Evolutionary conservation across 768 basidiomycete genomes (phyloP).

Genomic region (Suillus plorans): DNA sequence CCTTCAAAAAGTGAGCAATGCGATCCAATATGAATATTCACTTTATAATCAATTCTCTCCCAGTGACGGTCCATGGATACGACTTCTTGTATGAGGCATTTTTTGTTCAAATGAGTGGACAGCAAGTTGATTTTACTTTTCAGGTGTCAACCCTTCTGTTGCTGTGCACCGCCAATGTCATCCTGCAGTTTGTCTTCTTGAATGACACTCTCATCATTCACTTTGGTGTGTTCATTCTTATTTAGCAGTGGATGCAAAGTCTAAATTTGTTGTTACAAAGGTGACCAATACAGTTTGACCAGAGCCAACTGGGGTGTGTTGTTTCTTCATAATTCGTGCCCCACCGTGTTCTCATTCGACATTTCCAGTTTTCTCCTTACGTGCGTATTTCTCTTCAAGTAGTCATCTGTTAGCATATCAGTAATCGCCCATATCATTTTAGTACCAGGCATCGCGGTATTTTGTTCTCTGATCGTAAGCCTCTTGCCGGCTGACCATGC

Average conservation of each 20-base stretch:
- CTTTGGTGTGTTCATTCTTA: constrained; percentile 19
- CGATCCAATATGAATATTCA: neutral
- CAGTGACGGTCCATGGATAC: constrained; percentile 23
- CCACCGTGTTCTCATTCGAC: neutral
- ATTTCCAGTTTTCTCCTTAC: constrained; percentile 27
- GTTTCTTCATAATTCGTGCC: neutral
- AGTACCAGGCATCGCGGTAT: constrained; percentile 26
- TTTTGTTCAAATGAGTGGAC: neutral
- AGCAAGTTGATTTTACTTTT: neutral
- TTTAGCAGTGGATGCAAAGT: neutral
- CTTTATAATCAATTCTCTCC: neutral
- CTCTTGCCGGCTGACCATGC: neutral
- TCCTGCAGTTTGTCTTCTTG: constrained; percentile 26
- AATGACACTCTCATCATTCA: constrained; percentile 24
- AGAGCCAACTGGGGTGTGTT: constrained; percentile 23
- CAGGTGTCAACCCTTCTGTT: constrained; percentile 22
- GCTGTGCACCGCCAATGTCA: constrained; percentile 24
- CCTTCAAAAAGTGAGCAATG: constrained; percentile 23
- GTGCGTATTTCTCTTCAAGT: constrained; percentile 13
- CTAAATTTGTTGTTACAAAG: constrained; percentile 7
- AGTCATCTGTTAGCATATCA: constrained; percentile 1
- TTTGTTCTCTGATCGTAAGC: neutral
- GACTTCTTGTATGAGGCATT: constrained; percentile 21
- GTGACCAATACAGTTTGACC: constrained; percentile 15
- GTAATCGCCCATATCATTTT: neutral